Percentiles rank a stretch among this genome's conserved stretches.
Evolutionary conservation across 495 filamentous ascomycete genomes (phyloP).

Genomic region (Tetracladium setigerum): DNA sequence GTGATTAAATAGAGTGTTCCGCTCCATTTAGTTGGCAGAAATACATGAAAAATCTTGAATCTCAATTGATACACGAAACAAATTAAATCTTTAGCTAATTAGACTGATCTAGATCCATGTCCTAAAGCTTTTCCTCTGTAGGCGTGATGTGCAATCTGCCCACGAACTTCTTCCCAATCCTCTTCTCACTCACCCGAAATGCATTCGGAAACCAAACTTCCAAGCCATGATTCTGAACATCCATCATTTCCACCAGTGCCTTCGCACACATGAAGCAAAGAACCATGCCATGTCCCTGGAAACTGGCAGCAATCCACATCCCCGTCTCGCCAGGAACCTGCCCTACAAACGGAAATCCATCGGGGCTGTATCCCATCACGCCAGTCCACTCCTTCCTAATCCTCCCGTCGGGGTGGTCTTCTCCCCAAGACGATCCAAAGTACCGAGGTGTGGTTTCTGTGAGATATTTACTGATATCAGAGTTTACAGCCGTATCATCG

Average conservation of each 20-base stretch:
- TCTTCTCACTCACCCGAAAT: conserved; percentile 37
- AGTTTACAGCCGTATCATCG: conserved; percentile 51
- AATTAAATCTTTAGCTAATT: too few species aligned
- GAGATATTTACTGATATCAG: conserved; percentile 45
- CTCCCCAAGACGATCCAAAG: conserved; percentile 52
- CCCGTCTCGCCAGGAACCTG: conserved; percentile 30
- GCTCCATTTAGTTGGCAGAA: too few species aligned
- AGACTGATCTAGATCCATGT: too few species aligned
- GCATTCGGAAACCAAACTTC: conserved; percentile 43
- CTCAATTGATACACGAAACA: too few species aligned
- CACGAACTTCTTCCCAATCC: conserved; percentile 34
- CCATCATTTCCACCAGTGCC: conserved; percentile 45
- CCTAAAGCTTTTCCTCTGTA: background rate
- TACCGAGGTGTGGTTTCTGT: conserved; percentile 35
- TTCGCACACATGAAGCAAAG: conserved; percentile 48
- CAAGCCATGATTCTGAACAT: conserved; percentile 18
- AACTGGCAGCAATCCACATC: conserved; percentile 43
- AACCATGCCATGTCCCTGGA: conserved; percentile 55
- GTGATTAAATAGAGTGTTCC: too few species aligned
- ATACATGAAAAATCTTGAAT: too few species aligned
- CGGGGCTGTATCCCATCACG: conserved; percentile 51
- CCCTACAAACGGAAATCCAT: conserved; percentile 50
- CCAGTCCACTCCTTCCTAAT: conserved; percentile 55
- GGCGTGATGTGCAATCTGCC: conserved; percentile 27
- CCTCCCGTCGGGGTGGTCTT: conserved; percentile 46